Evolutionary conservation across 805 yeast genomes (phyloP), one percentile per base, ranked within the genome.

Genomic region (Monosporozyma solicola): DNA sequence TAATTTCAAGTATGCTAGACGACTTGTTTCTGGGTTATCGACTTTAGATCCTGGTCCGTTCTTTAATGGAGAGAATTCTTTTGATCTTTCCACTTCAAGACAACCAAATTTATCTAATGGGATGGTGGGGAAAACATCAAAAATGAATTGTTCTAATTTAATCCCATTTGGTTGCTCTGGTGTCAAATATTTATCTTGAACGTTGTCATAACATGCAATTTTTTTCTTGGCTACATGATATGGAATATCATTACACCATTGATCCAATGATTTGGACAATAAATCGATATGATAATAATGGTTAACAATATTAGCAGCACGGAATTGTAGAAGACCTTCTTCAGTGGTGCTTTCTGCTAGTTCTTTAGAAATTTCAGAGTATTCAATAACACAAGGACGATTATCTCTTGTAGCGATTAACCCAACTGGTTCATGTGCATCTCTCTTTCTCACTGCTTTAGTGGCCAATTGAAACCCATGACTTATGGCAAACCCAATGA

Each of bases 291-390:
- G 84, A 70, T 92, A 94, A 71, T 91, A 94, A 71, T 94, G 99
- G 68, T 94, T 94, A 52, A 94, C 99, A 58, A 94, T 94, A 70
- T 94, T 94, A 27, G 97, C 99, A 3, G 98, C 97, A 60, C 98
- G 80, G 60, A 89, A 79, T 58, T 79, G 79, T 54, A 94, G 76
- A 55, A 84, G 74, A 16, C 83, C 85, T 27, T 76, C 67, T 1
- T 78, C 76, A 57, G 85, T 94, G 29, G 70, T 71, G 55, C 80
- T 82, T 61, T 80, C 80, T 24, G 92, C 84, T 62, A 91, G 75
- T 59, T 85, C 91, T 33, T 73, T 64, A 8, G 89, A 77, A 56
- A 94, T 89, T 71, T 94, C 99, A 41, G 95, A 85, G 72, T 94
- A 94, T 70, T 94, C 99, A 61, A 94, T 87, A 46, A 94, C 99